A percentile compares a stretch with the other conserved stretches of the same genome.
These are phyloP conservation scores for Cyanophora paradoxa DNA, from an alignment of 78 protist species.

Conservation along the genomic window DNA sequence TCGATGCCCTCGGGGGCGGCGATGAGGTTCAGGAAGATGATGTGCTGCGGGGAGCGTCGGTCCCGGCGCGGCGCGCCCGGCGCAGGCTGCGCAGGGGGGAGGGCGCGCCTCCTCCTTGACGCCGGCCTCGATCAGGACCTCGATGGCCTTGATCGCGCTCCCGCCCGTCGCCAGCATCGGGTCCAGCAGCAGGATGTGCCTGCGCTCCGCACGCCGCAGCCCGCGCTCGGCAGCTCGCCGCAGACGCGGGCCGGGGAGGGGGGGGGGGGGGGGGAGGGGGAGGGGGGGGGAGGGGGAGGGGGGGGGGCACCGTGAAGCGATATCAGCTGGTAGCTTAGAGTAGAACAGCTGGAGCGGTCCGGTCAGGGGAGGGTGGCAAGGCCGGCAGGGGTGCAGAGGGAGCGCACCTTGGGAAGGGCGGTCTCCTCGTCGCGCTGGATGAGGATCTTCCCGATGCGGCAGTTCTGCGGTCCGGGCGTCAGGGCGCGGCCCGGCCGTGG, in stretches of 20 bases:
- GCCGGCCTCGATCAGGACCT: neutral
- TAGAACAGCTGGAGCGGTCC: neutral
- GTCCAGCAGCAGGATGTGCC: constrained; percentile 8
- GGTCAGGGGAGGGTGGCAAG: too few relatives aligned
- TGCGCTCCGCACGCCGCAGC: too few relatives aligned
- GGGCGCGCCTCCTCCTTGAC: too few relatives aligned
- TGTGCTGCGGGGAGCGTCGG: neutral
- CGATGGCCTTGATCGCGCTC: neutral
- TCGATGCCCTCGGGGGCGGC: neutral
- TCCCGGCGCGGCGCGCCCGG: too few relatives aligned
- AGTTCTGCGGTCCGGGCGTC: neutral
- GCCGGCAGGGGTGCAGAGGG: too few relatives aligned
- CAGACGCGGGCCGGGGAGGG: too few relatives aligned
- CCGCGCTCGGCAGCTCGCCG: too few relatives aligned
- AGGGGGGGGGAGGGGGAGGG: too few relatives aligned
- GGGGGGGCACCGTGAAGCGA: neutral
- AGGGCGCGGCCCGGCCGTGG: neutral
- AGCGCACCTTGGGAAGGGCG: constrained; percentile 1
- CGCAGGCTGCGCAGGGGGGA: too few relatives aligned
- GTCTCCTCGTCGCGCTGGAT: constrained; percentile 34
- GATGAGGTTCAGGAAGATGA: constrained; percentile 1
- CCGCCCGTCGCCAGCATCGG: constrained; percentile 44
- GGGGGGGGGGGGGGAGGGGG: too few relatives aligned
- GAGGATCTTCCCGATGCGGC: constrained; percentile 17
- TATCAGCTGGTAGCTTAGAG: constrained; percentile 1